Base-by-base conservation (phyloP, 176 grass and related monocot genomes). In the Cocos nucifera region DNA sequence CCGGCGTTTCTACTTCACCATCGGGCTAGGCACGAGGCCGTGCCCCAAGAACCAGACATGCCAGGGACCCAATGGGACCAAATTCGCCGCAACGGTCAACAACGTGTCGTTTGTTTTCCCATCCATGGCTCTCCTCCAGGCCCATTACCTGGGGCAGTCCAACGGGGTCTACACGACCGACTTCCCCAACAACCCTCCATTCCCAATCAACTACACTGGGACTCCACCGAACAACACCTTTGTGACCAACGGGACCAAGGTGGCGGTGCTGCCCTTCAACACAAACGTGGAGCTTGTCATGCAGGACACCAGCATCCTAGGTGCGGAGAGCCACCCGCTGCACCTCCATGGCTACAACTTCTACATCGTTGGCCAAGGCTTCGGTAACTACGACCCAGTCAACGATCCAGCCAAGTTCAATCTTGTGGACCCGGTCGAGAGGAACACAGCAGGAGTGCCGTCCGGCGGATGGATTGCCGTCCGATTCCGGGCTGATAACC, bases 171-270 rank as follows among this genome's bases (percentile, higher is more conserved):
- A 79, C 14, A 71, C 73, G 26, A 23, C 71, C 6, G 25, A 93
- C 67, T 82, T 88, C 73, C 89, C 89, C 15, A 70, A 51, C 0
- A 19, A 59, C 3, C 80, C 89, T 2, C 74, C 66, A 64, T 72
- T 63, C 59, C 77, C 77, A 20, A 88, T 94, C 77, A 85, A 94
- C 67, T 94, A 84, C 78, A 94, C 84, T 0, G 89, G 84, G 9
- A 55, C 70, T 9, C 63, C 80, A 35, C 77, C 82, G 0, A 88
- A 86, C 74, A 75, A 57, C 55, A 82, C 79, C 16, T 79, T 88
- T 39, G 80, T 86, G 26, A 57, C 3, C 15, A 70, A 79, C 20
- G 84, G 77, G 7, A 85, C 80, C 0, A 69, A 79, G 73, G 67
- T 77, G 28, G 57, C 81, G 67, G 78, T 72, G 44, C 74, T 85